Evolutionary conservation across 352 stramenopile genomes (phyloP), one percentile per base, ranked within the genome.

Genomic region (Phytophthora hibernalis): DNA sequence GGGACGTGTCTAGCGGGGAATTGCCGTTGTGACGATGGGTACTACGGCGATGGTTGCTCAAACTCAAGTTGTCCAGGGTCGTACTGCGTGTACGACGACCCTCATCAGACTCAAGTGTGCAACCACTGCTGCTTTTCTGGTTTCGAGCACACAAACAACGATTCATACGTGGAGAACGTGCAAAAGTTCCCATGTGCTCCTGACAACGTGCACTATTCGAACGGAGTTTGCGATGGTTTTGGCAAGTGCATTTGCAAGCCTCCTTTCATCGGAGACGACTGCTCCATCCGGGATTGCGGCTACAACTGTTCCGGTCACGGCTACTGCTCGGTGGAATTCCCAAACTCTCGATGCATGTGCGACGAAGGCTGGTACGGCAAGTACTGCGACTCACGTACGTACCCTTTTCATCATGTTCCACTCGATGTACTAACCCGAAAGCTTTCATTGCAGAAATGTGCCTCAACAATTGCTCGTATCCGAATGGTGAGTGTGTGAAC

Each of bases 401-500:
- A 38, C 52, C 30, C 43, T 40, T 22, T n/a, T n/a, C n/a, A n/a
- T n/a, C n/a, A n/a, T 21, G 22, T 61, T 12, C 38, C 28, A 7
- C 18, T 57, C 24, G 28, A 33, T 26, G 3, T 18, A 16, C 50
- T 54, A 40, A 28, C 31, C 38, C 35, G 20, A 48, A 28, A 3
- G 2, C 38, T 15, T 44, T 43, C 18, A 7, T 31, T 30, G 20
- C 30, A 90, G 74, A 90, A 51, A 85, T 98, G 69, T 99, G 96
- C 61, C 74, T 99, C 18, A 98, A 99, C 77, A 99, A 99, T 72
- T 99, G 97, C 72, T 97, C 90, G 54, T 99, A 97, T 60, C 97
- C 97, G 20, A 98, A 99, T 66, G 97, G 97, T 40, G 70, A 89
- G 31, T 99, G 97, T 57, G 65, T 98, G 63, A 93, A 90, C 58